A percentile compares a stretch with the other conserved stretches of the same genome.
Conservation (phyloP, 2,329 filamentous ascomycete species). For the Penicillium olsonii region DNA sequence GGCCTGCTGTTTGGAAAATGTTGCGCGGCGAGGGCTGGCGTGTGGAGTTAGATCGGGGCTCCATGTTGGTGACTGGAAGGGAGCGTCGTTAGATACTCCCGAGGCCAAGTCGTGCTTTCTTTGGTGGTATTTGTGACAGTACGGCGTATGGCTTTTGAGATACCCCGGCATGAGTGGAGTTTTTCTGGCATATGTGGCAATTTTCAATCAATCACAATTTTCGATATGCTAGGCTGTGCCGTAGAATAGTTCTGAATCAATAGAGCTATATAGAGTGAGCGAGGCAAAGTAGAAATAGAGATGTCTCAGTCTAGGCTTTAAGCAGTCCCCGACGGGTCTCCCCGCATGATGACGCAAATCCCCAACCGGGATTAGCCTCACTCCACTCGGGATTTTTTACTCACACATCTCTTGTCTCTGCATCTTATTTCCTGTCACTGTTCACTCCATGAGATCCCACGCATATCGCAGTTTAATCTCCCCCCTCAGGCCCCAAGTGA, state of each 20-base stretch:
- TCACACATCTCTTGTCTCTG: not conserved
- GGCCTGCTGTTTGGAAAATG: conserved; percentile 76
- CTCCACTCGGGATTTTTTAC: conserved; percentile 1
- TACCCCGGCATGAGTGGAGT: conserved; percentile 13
- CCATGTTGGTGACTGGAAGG: conserved; percentile 68
- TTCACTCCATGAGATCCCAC: conserved; percentile 31
- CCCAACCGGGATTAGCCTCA: conserved; percentile 10
- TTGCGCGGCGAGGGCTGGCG: conserved; percentile 81
- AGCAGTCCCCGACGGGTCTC: conserved; percentile 9
- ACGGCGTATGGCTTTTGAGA: conserved; percentile 5
- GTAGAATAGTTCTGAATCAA: too few relatives aligned
- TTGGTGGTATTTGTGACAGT: not conserved
- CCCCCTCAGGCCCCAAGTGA: conserved; percentile 20
- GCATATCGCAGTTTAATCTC: conserved; percentile 22
- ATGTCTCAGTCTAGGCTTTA: conserved; percentile 3
- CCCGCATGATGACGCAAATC: conserved; percentile 36
- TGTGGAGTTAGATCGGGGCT: conserved; percentile 70
- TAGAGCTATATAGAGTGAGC: too few relatives aligned
- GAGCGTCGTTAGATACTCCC: conserved; percentile 29
- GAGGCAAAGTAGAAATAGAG: too few relatives aligned
- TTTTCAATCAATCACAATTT: not conserved
- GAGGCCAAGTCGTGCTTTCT: not conserved
- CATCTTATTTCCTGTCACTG: not conserved
- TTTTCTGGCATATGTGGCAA: not conserved
- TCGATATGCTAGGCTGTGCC: too few relatives aligned